Base-by-base conservation (phyloP, 2,329 filamentous ascomycete species). In the Colletotrichum paranaense region DNA sequence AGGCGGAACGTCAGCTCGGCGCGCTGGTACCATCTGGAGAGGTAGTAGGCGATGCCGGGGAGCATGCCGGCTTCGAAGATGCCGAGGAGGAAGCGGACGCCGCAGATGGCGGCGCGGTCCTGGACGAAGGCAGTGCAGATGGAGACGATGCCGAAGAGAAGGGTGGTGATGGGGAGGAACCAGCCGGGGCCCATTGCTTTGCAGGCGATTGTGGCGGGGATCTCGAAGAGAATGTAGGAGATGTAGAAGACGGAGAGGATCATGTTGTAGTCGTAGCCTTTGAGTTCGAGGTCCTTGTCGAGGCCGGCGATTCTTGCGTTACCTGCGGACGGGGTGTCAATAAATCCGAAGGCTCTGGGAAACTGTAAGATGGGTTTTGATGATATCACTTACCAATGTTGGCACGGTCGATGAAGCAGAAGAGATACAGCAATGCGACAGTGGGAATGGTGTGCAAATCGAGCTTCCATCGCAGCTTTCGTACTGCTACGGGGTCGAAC, bases 401-500 rank as follows among this genome's bases (percentile, higher is more conserved):
- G 28, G 92, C 91, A n/a, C 92, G 87, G 77, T 94, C 92, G 75
- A 94, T 93, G 81, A 93, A 94, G 82, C 92, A 93, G 77, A 94
- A 93, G 0, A 94, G 86, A 77, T 94, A 94, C 4, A 94, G 82
- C 0, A 93, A 70, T 0, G 91, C 83, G 0, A 93, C 91, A 0
- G 90, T 92, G 0, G 92, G 92, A 0, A 94, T 84, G 57, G 93
- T 88, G 76, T 85, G 88, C 6, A 92, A 76, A 76, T 94, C 92
- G 60, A 94, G 90, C 80, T 94, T 94, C 77, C 83, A 81, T 8
- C 91, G 85, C 28, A 94, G 84, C 64, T 84, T 87, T 8, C 85
- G 80, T 78, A 93, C 92, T 2, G 88, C 90, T 32, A 81, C 84
- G 3, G 84, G 82, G 75, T 92, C 90, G 75, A 91, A 89, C n/a